Base-by-base conservation (phyloP, 225 moss, liverwort and hornwort genomes). In the Thuidium tamariscinum region DNA sequence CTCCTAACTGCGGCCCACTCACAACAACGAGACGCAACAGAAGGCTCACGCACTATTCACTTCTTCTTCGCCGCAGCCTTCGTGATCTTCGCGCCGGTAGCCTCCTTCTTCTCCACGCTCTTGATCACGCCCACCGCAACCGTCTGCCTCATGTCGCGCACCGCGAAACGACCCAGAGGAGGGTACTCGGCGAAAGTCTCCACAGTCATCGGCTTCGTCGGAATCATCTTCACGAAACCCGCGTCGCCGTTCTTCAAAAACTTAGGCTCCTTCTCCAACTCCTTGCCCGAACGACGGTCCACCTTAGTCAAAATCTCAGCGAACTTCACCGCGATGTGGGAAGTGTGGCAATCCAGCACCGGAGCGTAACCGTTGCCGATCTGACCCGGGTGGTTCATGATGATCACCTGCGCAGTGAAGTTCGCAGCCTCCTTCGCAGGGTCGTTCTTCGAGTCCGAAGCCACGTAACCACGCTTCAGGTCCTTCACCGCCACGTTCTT, bases 201-300 rank as follows among this genome's bases (percentile, higher is more conserved):
- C 85, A 94, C 94, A 11, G 91, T 94, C 92, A 93, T 93, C 2
- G 93, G 92, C 93, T 93, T 93, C 0, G 93, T 87, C 23, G 92
- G 92, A 73, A 93, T n/a, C 93, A 93, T 92, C 92, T 93, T 93
- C 89, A 93, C 92, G 77, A 93, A 90, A 57, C 92, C 93, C 0
- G 93, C 93, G 80, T 93, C 93, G 5, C 93, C 93, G 62, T 93
- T 93, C 93, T 93, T 93, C 92, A 93, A 41, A 65, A 93, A 92
- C 93, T 93, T 93, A 0, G 93, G 93, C 92, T 93, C 93, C 92
- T 93, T 93, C 90, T 93, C 93, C 66, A 93, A 67, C 91, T 93
- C 93, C 90, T 93, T 93, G 0, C 93, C 93, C 2, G 91, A 93
- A 5, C 93, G 93, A 41, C 93, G 42, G 88, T 93, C 93, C 76